These are phyloP conservation scores for Termitomyces sp. DNA, from an alignment of 768 basidiomycete species.

Conservation along the genomic window DNA sequence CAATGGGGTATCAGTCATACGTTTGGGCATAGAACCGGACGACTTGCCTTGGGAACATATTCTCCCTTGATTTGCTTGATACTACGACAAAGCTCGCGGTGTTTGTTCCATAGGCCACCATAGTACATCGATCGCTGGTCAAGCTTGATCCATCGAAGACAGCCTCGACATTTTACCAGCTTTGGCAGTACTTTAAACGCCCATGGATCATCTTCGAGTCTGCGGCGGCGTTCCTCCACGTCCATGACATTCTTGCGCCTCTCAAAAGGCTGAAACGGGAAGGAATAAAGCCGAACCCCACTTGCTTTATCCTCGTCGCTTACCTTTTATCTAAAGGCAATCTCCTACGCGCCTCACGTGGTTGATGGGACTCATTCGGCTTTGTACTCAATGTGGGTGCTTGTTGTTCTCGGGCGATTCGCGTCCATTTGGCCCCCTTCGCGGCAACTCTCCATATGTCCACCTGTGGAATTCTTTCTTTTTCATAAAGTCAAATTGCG, in stretches of 20 bases:
- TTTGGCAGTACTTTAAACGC: constrained; percentile 2
- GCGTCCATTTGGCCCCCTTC: no score
- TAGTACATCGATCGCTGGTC: constrained; percentile 9
- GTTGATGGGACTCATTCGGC: background rate
- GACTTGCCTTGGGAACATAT: constrained; percentile 1
- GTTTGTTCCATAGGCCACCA: constrained; percentile 6
- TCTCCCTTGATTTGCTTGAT: constrained; percentile 6
- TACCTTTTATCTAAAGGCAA: background rate
- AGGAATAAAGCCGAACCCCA: background rate
- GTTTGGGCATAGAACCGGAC: background rate
- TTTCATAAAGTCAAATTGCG: background rate
- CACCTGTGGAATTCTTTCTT: no score
- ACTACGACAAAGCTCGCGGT: constrained; percentile 2
- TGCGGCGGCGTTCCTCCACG: constrained; percentile 1
- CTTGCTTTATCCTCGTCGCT: background rate
- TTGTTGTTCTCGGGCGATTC: background rate
- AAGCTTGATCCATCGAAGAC: constrained; percentile 8
- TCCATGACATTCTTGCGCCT: constrained; percentile 10
- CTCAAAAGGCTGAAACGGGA: background rate
- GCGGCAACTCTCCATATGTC: no score
- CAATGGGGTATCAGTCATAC: background rate
- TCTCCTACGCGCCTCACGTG: background rate
- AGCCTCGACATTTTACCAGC: constrained; percentile 5
- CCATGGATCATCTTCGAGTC: constrained; percentile 5
- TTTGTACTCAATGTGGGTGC: background rate